Evolutionary conservation across 75 land plant species (phyloP), one percentile per base, ranked within the genome.

Genomic region (Azolla pinnata): DNA sequence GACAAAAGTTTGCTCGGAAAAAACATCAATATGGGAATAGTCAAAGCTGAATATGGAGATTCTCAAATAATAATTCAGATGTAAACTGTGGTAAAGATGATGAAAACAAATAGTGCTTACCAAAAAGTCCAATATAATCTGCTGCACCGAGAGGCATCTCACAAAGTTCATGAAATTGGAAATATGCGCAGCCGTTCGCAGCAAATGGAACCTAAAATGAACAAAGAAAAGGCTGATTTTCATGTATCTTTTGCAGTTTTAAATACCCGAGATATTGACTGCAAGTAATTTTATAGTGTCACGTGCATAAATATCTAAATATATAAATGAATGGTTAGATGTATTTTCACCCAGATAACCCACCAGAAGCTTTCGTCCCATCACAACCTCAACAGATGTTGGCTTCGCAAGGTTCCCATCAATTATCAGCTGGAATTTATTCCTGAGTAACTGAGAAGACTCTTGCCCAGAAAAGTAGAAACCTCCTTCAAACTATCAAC

Each of bases 131-230:
- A 68, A 92, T 70, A 53, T 88, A 92, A 51, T 92, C 97, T 29
- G 97, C 97, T 55, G 97, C 97, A 56, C 97, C 97, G 48, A 92
- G 69, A 21, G 97, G 96, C 68, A 66, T 79, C 67, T 88, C 97
- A 68, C 97, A 92, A 10, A 92, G 79, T 38, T 92, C 97, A 38
- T 88, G 80, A 56, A 92, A 92, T 52, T 66, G 80, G 49, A 92
- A 92, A 59, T 78, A 88, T 29, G 96, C 95, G 71, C 97, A 92
- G 35, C 96, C 97, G 69, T 83, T 81, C 19, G 85, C 90, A 60
- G 87, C 84, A n/a, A 81, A 38, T 1, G 90, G 96, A 60, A 92
- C 79, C 97, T 92, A 70, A 40, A 29, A 46, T 67, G n/a, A 7
- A 26, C 17, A 69, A 20, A 10, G 14, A 59, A 30, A 29, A 32